Evolutionary conservation across 2,329 filamentous ascomycete genomes (phyloP).

Genomic region (Elsinoe batatas): DNA sequence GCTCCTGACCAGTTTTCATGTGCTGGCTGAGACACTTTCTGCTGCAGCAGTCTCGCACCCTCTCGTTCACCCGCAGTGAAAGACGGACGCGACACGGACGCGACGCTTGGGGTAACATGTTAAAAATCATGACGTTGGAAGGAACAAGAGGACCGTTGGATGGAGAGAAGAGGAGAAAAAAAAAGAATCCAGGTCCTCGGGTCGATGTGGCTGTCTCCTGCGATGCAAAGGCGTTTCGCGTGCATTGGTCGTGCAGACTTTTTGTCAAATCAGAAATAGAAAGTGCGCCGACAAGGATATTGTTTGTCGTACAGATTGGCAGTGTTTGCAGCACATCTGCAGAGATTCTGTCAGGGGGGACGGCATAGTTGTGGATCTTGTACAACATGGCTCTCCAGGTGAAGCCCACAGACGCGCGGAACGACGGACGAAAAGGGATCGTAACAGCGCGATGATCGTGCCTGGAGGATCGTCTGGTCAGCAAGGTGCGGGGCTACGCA

Average conservation of each 20-base stretch:
- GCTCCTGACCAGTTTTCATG: neutral
- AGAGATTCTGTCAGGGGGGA: neutral
- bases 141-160: neutral
- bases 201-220: neutral
- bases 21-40: slow-evolving; percentile 3
- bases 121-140: neutral
- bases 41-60: neutral
- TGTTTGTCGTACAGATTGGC: neutral
- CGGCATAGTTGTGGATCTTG: too few species aligned
- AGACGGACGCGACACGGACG: neutral
- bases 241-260: neutral
- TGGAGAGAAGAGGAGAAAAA: neutral
- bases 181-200: neutral
- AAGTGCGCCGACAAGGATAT: too few species aligned
- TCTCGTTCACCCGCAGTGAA: neutral
- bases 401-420: neutral
- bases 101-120: neutral
- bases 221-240: neutral
- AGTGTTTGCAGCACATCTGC: neutral
- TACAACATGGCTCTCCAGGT: too few species aligned
- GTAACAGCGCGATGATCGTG: neutral
- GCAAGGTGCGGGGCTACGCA: neutral
- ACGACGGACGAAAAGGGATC: neutral
- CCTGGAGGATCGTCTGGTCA: slow-evolving; percentile 8
- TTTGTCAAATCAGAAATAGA: too few species aligned